Percentiles rank a stretch among this genome's conserved stretches.
Evolutionary conservation across 2,329 filamentous ascomycete genomes (phyloP).

Genomic region (Tolypocladium tundrense): DNA sequence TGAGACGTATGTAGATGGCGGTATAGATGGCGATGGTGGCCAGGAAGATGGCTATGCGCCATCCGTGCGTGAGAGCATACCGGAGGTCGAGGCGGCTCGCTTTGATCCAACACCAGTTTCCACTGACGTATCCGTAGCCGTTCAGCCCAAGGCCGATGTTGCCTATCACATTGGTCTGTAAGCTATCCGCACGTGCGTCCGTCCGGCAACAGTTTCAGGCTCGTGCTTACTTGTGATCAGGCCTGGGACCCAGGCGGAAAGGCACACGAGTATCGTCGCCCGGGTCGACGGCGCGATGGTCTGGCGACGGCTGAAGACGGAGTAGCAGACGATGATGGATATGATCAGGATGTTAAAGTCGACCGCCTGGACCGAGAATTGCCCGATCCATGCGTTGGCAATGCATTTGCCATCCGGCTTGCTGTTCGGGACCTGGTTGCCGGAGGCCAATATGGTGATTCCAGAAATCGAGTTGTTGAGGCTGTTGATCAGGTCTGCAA

Average conservation of each 20-base stretch:
- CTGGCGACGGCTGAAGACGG: constrained; percentile 23
- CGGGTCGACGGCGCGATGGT: constrained; percentile 18
- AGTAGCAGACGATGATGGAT: constrained; percentile 29
- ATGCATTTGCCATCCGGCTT: constrained; percentile 16
- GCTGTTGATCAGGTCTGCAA: constrained; percentile 28
- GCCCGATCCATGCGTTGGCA: constrained; percentile 32
- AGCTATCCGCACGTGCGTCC: background rate
- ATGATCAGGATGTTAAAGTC: constrained; percentile 35
- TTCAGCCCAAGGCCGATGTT: constrained; percentile 4
- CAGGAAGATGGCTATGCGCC: constrained; percentile 30
- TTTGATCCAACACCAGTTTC: constrained; percentile 35
- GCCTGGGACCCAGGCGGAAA: constrained; percentile 28
- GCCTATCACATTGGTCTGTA: background rate
- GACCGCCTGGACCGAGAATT: constrained; percentile 32
- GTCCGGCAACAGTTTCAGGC: background rate
- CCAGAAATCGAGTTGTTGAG: constrained; percentile 32
- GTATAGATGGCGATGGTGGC: constrained; percentile 26
- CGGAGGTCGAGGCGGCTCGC: constrained; percentile 21
- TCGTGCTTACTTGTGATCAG: constrained; percentile 20
- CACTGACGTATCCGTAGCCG: constrained; percentile 23
- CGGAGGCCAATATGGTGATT: constrained; percentile 18
- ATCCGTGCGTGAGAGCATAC: constrained; percentile 30
- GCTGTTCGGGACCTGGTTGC: constrained; percentile 15
- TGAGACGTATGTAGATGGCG: constrained; percentile 21
- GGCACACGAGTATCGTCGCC: constrained; percentile 22